These are phyloP conservation scores for Hygrophorus russula DNA, from an alignment of 768 basidiomycete genomes.

Conservation along the genomic window DNA sequence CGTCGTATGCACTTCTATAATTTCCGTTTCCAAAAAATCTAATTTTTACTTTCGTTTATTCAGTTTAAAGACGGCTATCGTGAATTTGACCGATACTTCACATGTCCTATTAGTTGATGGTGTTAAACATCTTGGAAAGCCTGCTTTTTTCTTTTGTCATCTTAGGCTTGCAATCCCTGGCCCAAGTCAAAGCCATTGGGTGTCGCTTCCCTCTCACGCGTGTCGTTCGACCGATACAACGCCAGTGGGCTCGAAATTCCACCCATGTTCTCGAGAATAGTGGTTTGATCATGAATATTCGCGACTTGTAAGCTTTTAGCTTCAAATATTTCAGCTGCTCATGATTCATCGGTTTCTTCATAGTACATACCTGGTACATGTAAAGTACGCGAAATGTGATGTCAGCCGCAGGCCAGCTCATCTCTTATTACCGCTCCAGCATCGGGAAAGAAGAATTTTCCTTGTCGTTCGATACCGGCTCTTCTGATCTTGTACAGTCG, in stretches of 20 bases:
- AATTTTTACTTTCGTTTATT: too few relatives aligned
- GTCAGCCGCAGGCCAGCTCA: not conserved
- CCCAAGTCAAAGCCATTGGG: not conserved
- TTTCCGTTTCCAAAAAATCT: too few relatives aligned
- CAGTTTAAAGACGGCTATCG: too few relatives aligned
- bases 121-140: too few relatives aligned
- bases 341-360: not conserved
- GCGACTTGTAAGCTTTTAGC: slow-evolving; percentile 20
- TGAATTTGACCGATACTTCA: too few relatives aligned
- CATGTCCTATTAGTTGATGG: too few relatives aligned
- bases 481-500: slow-evolving; percentile 2
- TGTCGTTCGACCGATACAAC: slow-evolving; percentile 7
- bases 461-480: not conserved
- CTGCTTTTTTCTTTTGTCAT: too few relatives aligned
- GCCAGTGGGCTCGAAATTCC: not conserved
- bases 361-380: slow-evolving; percentile 12
- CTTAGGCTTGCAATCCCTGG: not conserved
- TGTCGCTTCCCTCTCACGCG: not conserved
- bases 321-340: not conserved
- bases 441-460: not conserved
- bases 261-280: slow-evolving; percentile 12
- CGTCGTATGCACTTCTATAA: too few relatives aligned
- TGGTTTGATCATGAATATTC: slow-evolving; percentile 17
- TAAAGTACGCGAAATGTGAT: slow-evolving; percentile 8
- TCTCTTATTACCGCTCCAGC: slow-evolving; percentile 29